These are phyloP conservation scores for Gynostemma pentaphyllum DNA, from an alignment of 306 rosid genomes.

Conservation along the genomic window DNA sequence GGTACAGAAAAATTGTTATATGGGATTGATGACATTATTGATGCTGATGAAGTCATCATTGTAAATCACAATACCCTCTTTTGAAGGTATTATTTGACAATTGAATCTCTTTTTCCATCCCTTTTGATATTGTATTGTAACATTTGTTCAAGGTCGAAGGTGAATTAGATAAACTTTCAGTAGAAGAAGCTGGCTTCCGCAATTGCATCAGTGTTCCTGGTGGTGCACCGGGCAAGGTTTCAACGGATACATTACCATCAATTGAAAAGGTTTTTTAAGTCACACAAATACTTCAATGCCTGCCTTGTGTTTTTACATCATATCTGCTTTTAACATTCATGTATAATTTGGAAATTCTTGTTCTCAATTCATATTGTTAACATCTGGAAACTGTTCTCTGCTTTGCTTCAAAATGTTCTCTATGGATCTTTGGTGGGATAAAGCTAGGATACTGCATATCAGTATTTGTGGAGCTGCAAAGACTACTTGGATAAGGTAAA, in stretches of 20 bases:
- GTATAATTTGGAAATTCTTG: neutral
- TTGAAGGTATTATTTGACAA: neutral
- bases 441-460: slow-evolving; percentile 64
- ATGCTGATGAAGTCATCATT: slow-evolving; percentile 56
- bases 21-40: slow-evolving; percentile 69
- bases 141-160: slow-evolving; percentile 66
- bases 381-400: neutral
- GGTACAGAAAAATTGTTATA: slow-evolving; percentile 59
- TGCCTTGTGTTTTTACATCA: neutral
- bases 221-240: slow-evolving; percentile 69
- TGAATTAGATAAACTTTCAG: slow-evolving; percentile 86
- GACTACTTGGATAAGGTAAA: slow-evolving; percentile 63
- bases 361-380: neutral
- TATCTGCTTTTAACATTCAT: neutral
- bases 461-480: slow-evolving; percentile 67
- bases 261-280: slow-evolving; percentile 40
- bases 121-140: neutral
- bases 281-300: neutral
- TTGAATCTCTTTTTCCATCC: neutral
- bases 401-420: neutral
- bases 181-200: slow-evolving; percentile 83
- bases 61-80: slow-evolving; percentile 26
- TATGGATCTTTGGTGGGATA: slow-evolving; percentile 8
- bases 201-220: slow-evolving; percentile 86
- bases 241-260: slow-evolving; percentile 52